Base-by-base conservation (phyloP, 208 protist species). In the Histomonas meleagridis region DNA sequence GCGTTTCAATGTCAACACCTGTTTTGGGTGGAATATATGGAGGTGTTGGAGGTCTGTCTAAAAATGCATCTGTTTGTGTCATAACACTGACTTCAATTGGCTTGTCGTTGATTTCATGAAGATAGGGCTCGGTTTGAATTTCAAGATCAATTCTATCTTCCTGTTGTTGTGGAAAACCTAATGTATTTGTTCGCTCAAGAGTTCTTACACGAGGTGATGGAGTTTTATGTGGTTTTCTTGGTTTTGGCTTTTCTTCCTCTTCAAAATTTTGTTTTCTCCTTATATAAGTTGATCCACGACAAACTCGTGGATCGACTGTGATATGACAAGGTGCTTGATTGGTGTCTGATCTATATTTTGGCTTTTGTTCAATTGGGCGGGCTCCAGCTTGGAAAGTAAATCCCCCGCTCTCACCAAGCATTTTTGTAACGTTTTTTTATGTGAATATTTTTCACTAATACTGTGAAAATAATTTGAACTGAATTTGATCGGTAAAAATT, bases 21-120 rank as follows among this genome's bases (percentile, higher is more conserved):
- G 95, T 96, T 95, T 98, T 98, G 60, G 94, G 94, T 0, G 97
- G 97, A 51, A 98, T 95, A 94, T 96, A 98, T 91, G 96, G 95
- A 1, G 97, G 97, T 7, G 96, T 97, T 26, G 96, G 93, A 0
- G 97, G 97, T 48, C 97, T 94, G 93, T 98, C 97, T 48, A 98
- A 93, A 91, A 98, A 96, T 12, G 96, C 95, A 93, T 98, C 97
- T 18, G 97, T 98, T 93, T 98, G 97, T 72, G 96, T 97, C 91
- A 96, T 96, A 92, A 51, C 16, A 86, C 55, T 55, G 32, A 86
- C 76, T 12, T 51, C 46, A 53, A 86, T 46, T 86, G 76, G 76
- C 32, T 86, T 86, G n/a, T 86, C 76, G 7, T 51, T 46, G 16
- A 86, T 46, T 86, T 86, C 76, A 38, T 86, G 76, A 38, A 86